Base-by-base conservation (phyloP, 768 basidiomycete genomes). In the Pseudohyphozyma bogoriensis region DNA sequence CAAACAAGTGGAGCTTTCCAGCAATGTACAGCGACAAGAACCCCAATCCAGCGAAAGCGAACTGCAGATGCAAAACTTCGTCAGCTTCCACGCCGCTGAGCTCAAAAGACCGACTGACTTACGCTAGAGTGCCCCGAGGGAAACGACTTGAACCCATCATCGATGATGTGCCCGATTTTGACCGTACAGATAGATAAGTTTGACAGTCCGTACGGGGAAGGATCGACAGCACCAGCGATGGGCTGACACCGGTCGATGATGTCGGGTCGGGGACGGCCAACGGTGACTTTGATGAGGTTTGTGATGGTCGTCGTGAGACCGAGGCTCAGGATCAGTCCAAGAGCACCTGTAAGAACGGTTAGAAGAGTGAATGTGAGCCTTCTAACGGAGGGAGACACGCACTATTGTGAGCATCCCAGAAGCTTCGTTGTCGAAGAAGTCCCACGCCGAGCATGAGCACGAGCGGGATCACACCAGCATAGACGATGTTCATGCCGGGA, bases 1-100 rank as follows among this genome's bases (percentile, higher is more conserved):
- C 90, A 64, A 90, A 93, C 8, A 96, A 75, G 70, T 92, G 91
- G 68, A 93, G 75, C 73, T 97, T 96, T 3, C 92, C 93, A 16
- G 88, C 86, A 9, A 92, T 75, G 72, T 95, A 97, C 66, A 87
- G 85, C 2, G 85, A 77, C 44, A 97, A 77, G 75, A 92, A 92
- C 3, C 87, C 88, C 12, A 99, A 78, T 1, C 93, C 93, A 11
- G 90, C 89, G 72, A 93, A 95, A 0, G 92, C 89, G 55, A 5
- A 80, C 78, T 67, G 85, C 3, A n/a, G n/a, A n/a, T n/a, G n/a
- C n/a, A n/a, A n/a, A n/a, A n/a, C n/a, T n/a, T n/a, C n/a, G n/a
- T n/a, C n/a, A n/a, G n/a, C n/a, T n/a, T n/a, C n/a, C n/a, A n/a
- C n/a, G n/a, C n/a, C n/a, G n/a, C n/a, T n/a, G n/a, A n/a, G n/a